Percentiles rank a stretch among this genome's conserved stretches.
Evolutionary conservation across 352 stramenopile genomes (phyloP).

Genomic region (Elongisporangium undulatum): DNA sequence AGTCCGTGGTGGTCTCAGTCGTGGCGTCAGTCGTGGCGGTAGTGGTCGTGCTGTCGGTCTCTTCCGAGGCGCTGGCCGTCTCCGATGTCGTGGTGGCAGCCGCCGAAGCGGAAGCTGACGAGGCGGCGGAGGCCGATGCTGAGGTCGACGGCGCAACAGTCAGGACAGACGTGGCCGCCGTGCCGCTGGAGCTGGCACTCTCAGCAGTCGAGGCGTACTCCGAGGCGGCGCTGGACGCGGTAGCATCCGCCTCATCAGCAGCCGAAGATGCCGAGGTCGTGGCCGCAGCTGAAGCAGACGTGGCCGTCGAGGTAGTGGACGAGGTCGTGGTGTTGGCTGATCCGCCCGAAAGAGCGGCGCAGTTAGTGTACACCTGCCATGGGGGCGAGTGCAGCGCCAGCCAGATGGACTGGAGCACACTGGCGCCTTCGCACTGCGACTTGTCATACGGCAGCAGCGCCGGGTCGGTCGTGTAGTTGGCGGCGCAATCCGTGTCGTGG

Average conservation of each 20-base stretch:
- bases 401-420: slow-evolving; percentile 29
- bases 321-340: slow-evolving; percentile 7
- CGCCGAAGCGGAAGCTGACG: background rate
- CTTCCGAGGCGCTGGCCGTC: background rate
- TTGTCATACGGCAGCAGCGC: slow-evolving; percentile 31
- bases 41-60: background rate
- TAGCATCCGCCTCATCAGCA: background rate
- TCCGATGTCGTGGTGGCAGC: background rate
- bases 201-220: background rate
- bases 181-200: background rate
- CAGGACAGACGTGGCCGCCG: background rate
- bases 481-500: slow-evolving; percentile 40
- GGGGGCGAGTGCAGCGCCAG: slow-evolving; percentile 31
- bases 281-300: too few species aligned
- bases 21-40: background rate
- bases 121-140: background rate
- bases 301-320: background rate
- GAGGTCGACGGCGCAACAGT: background rate
- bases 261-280: background rate
- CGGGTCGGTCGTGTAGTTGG: slow-evolving; percentile 24
- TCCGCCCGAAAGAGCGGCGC: slow-evolving; percentile 25
- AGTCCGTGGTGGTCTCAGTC: background rate
- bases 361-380: slow-evolving; percentile 55
- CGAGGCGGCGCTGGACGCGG: background rate
- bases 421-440: slow-evolving; percentile 25